Evolutionary conservation across 2,329 filamentous ascomycete species (phyloP), one percentile per base, ranked within the genome.

Genomic region (Paracoccidioides lutzii): DNA sequence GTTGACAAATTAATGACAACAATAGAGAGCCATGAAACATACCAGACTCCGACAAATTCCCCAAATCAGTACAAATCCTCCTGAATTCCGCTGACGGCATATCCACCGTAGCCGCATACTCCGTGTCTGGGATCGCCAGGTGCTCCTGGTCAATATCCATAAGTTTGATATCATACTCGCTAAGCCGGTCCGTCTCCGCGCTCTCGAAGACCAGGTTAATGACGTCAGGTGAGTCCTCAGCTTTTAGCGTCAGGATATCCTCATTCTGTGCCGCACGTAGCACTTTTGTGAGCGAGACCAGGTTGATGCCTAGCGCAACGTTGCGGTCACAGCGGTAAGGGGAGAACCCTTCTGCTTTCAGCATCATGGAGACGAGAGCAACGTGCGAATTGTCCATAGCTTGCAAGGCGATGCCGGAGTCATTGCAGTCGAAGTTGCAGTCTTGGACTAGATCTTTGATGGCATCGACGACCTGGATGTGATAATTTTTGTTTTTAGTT

Each of bases 131-230:
- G 66, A 98, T 98, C 60, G 93, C 93, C 74, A 98, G 78, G 73
- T 98, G 93, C 80, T 98, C 93, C 78, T 98, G 94, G 75, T 98
- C 93, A 73, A 98, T 98, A 72, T 98, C 93, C 93, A 98, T 98
- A 71, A 98, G 84, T 81, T 98, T 98, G 75, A 98, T 87, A 74
- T 98, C 93, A 73, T 98, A 98, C 79, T 98, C 94, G 81, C 88
- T 95, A 69, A 98, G 82, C 63, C 93, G 82, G 74, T 98, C 93
- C 66, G 82, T 87, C 68, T 86, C 83, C 62, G 81, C 78, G 78
- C 84, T 95, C 83, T 98, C 94, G 70, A 98, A 98, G 65, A 90
- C 81, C 62, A 98, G 78, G 79, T 95, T 97, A 65, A 98, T 84
- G 51, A 90, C 88, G 74, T 98, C 93, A 50, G 93, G 93, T 42